Percentiles rank a stretch among this genome's conserved stretches.
These are phyloP conservation scores for Aspergillus alliaceus DNA, from an alignment of 2,329 filamentous ascomycete genomes.

Conservation along the genomic window DNA sequence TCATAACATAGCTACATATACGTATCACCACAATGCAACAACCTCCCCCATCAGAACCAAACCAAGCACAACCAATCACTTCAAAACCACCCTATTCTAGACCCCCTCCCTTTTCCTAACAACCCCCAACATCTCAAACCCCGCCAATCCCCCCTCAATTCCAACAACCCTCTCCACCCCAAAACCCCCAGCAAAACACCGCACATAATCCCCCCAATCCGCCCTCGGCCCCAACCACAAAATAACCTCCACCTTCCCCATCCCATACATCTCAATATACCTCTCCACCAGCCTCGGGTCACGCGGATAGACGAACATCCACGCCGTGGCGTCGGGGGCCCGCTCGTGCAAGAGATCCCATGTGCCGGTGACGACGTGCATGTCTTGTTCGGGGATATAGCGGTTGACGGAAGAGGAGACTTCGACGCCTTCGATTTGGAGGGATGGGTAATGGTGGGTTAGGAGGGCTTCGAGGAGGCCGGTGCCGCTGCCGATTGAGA, in stretches of 20 bases:
- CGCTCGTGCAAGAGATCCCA: slow-evolving; percentile 42
- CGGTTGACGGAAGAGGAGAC: slow-evolving; percentile 47
- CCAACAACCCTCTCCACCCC: not conserved
- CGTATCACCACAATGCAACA: too few species aligned
- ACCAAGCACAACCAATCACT: too few species aligned
- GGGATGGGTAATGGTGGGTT: slow-evolving; percentile 18
- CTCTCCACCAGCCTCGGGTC: slow-evolving; percentile 45
- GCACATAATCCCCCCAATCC: slow-evolving; percentile 33
- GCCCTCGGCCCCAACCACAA: slow-evolving; percentile 31
- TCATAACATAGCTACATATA: too few species aligned
- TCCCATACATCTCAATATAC: slow-evolving; percentile 40
- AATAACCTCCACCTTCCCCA: slow-evolving; percentile 19
- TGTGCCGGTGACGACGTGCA: slow-evolving; percentile 47
- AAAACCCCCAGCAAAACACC: slow-evolving; percentile 16
- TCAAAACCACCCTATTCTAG: not conserved
- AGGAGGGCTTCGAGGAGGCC: slow-evolving; percentile 53
- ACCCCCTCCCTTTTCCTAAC: not conserved
- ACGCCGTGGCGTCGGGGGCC: slow-evolving; percentile 43
- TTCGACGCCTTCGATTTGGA: slow-evolving; percentile 49
- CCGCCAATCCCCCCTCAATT: not conserved
- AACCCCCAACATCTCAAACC: not conserved
- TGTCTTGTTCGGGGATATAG: slow-evolving; percentile 43
- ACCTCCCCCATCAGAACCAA: too few species aligned
- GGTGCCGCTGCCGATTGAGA: slow-evolving; percentile 53
- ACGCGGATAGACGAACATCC: slow-evolving; percentile 57